Conservation (phyloP, 2,329 filamentous ascomycete genomes). For the Chalara sp. region DNA sequence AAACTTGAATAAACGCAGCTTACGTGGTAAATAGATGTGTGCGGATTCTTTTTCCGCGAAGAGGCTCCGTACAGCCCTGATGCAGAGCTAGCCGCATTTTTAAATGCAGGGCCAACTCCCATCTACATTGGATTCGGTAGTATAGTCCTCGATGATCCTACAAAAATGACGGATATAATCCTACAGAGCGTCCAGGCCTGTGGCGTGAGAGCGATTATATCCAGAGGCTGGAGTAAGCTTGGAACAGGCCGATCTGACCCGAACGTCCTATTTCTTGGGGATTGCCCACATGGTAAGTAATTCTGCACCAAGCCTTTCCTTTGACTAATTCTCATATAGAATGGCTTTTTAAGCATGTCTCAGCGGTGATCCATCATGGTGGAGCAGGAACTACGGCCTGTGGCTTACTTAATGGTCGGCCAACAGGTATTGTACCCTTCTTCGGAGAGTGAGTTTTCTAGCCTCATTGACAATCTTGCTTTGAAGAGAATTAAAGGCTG, state of each 20-base stretch:
- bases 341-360: conserved; percentile 50
- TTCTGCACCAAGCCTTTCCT: conserved; percentile 48
- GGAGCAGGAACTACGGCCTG: conserved; percentile 53
- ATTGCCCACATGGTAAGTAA: conserved; percentile 3
- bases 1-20: not conserved
- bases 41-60: conserved; percentile 71
- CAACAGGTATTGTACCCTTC: conserved; percentile 49
- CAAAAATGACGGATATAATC: conserved; percentile 28
- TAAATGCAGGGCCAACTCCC: conserved; percentile 12
- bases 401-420: conserved; percentile 42
- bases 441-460: conserved; percentile 38
- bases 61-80: conserved; percentile 38
- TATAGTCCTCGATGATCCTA: conserved; percentile 27
- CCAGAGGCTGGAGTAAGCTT: conserved; percentile 30
- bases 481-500: not conserved
- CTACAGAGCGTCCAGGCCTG: conserved; percentile 27
- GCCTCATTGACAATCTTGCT: too few species aligned
- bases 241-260: conserved; percentile 16
- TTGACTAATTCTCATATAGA: conserved; percentile 44
- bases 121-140: conserved; percentile 18
- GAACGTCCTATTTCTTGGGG: conserved; percentile 19
- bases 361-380: conserved; percentile 50
- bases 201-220: conserved; percentile 30
- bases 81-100: conserved; percentile 11
- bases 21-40: conserved; percentile 39